Base-by-base conservation (phyloP, 2,329 filamentous ascomycete genomes). In the Pseudogymnoascus sp. region DNA sequence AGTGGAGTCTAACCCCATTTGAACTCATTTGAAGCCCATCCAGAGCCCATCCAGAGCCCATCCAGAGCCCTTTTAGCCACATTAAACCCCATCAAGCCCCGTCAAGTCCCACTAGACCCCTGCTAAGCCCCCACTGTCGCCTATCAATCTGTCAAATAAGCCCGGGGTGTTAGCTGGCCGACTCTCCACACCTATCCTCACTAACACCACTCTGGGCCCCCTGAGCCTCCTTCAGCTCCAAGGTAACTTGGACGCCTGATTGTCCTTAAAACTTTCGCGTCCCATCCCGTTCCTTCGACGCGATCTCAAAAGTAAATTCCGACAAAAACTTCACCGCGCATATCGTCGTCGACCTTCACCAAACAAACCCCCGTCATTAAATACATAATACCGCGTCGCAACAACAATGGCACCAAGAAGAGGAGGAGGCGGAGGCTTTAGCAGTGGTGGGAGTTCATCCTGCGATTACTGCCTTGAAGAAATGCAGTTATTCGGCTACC, bases 81-180 rank as follows among this genome's bases (percentile, higher is more conserved):
- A 36, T 5, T 36, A 13, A 7, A 3, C 21, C 44, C 44, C 27
- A 55, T 17, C 15, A 10, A 13, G 35, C 10, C 10, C 12, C 35
- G n/a, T 5, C 13, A 13, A 7, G n/a, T 13, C 3, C 48, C 44
- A 31, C 27, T 31, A 15, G n/a, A 17, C 29, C 48, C 48, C 48
- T 55, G 48, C 21, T 9, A 17, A 3, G 5, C 3, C 48, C 38
- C 21, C 5, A n/a, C 48, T 7, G 29, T 33, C 13, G 9, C 48
- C 2, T 29, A 55, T 55, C 29, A 55, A 55, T 21, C 29, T 55
- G 29, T 55, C 48, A 55, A 55, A 55, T 55, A 55, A 55, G 48
- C 48, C 17, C 48, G 48, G 48, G 4, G n/a, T 55, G 48, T 55
- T 33, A 33, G 8, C 27, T 33, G 29, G 5, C 48, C 48, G 48